Evolutionary conservation across 768 basidiomycete genomes (phyloP).

Genomic region (Saitozyma podzolica): DNA sequence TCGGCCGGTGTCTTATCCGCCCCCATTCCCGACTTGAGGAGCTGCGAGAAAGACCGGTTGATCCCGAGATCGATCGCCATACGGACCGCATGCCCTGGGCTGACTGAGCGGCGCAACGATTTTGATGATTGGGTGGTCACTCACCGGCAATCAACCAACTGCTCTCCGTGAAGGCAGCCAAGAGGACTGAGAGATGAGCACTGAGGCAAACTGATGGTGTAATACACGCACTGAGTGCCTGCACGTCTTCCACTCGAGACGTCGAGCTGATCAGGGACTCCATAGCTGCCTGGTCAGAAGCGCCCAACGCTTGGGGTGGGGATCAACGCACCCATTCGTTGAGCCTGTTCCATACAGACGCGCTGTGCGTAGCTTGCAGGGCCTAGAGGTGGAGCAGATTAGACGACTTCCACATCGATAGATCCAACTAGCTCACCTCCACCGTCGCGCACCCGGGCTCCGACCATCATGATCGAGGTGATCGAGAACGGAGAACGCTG

Average conservation of each 20-base stretch:
- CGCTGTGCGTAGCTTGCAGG: conserved; percentile 71
- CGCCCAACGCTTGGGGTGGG: too few relatives aligned
- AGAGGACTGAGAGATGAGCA: conserved; percentile 62
- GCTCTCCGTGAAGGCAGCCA: conserved; percentile 92
- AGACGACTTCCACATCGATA: too few relatives aligned
- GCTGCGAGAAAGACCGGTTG: conserved; percentile 86
- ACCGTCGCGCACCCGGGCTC: conserved; percentile 83
- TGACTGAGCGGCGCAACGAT: too few relatives aligned
- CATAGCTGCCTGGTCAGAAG: conserved; percentile 53
- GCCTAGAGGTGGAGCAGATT: too few relatives aligned
- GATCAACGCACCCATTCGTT: conserved; percentile 49
- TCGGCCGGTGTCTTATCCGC: conserved; percentile 61
- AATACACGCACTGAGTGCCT: conserved; percentile 77
- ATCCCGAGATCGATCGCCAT: conserved; percentile 94
- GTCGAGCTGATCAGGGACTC: conserved; percentile 86
- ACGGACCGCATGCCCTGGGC: conserved; percentile 78
- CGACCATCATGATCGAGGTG: conserved; percentile 90
- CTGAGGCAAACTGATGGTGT: neutral
- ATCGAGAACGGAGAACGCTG: conserved; percentile 91
- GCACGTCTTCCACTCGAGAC: conserved; percentile 78
- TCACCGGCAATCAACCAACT: conserved; percentile 83
- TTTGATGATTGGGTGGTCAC: too few relatives aligned
- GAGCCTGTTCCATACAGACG: conserved; percentile 78
- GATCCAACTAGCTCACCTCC: conserved; percentile 57
- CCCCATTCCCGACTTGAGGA: conserved; percentile 72